Evolutionary conservation across 2,329 filamentous ascomycete genomes (phyloP), one percentile per base, ranked within the genome.

Genomic region (Trichocomaceae sp.): DNA sequence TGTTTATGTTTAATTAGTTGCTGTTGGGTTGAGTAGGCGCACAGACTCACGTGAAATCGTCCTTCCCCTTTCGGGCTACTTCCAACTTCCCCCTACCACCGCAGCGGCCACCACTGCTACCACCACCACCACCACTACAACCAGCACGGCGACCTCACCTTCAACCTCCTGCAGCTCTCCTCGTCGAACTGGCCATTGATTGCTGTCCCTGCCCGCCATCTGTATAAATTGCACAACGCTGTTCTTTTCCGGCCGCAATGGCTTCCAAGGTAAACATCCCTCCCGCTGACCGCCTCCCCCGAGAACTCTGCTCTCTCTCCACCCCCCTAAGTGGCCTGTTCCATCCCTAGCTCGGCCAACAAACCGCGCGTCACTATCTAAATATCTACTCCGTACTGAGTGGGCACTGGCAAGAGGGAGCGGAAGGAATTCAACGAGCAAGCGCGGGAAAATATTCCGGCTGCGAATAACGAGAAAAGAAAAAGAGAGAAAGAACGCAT

Each of bases 181-280:
- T 47, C 44, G 41, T 47, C 31, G 50, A 52, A 52, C 56, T 52
- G 52, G 51, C 45, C 46, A 55, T 50, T 51, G 56, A 48, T 54
- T 26, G 50, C 48, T 33, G 42, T 31, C 13, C 23, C 20, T 31
- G 33, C 51, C 35, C n/a, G 42, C 48, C 33, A n/a, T 4, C 23
- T 49, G 50, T 50, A 52, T 50, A 53, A 37, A 37, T 37, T 35
- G 26, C n/a, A 19, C 54, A 51, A 52, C 31, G 26, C 41, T 57
- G 20, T 37, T 39, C 22, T 47, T 29, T 31, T 22, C 37, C 50
- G 17, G 45, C 37, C 56, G 41, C 56, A 55, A 57, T 57, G 56
- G 56, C 56, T 52, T 57, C 56, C 47, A 57, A 57, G 52, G 56
- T 57, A 37, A 31, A 45, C 31, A 26, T 8, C 2, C 12, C 31